phyloP scores from a whole-genome alignment of 768 basidiomycete species.

The Russula emetica region DNA sequence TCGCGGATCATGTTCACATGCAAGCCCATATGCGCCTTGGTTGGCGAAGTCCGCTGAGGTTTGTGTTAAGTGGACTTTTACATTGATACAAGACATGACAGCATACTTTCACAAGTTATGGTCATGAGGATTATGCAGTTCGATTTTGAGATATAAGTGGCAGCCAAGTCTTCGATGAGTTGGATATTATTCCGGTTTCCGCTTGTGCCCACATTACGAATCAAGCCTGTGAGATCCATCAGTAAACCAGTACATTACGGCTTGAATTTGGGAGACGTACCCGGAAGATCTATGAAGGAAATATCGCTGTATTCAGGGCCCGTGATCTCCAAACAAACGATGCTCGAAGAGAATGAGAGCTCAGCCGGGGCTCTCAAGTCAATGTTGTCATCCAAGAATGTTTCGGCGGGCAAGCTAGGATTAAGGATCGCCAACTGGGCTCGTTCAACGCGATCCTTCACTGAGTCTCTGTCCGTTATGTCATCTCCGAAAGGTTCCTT shows the following conservation, averaged over 20 bases:
- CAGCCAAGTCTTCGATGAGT: conserved; percentile 28
- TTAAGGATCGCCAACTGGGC: conserved; percentile 24
- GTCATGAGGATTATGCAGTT: conserved; percentile 32
- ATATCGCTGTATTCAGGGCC: conserved; percentile 33
- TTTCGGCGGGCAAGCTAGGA: neutral
- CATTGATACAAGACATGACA: neutral
- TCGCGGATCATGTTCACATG: conserved; percentile 26
- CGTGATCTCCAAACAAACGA: conserved; percentile 31
- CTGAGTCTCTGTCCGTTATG: neutral
- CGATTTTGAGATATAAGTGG: conserved; percentile 25
- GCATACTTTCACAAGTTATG: conserved; percentile 32
- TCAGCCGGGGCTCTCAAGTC: neutral
- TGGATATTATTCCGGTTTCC: conserved; percentile 28
- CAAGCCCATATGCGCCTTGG: conserved; percentile 33
- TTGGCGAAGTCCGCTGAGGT: conserved; percentile 34
- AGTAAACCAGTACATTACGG: neutral
- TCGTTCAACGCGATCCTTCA: conserved; percentile 10
- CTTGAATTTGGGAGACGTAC: conserved; percentile 8
- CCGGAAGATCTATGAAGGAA: conserved; percentile 34
- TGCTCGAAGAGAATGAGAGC: conserved; percentile 29
- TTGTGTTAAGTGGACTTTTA: neutral
- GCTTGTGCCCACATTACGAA: conserved; percentile 28
- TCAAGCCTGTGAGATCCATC: conserved; percentile 26
- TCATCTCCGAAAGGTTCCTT: conserved; percentile 16
- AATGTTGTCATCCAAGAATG: neutral